Conservation (phyloP, 2,329 filamentous ascomycete genomes). For the Aspergillus arachidicola region DNA sequence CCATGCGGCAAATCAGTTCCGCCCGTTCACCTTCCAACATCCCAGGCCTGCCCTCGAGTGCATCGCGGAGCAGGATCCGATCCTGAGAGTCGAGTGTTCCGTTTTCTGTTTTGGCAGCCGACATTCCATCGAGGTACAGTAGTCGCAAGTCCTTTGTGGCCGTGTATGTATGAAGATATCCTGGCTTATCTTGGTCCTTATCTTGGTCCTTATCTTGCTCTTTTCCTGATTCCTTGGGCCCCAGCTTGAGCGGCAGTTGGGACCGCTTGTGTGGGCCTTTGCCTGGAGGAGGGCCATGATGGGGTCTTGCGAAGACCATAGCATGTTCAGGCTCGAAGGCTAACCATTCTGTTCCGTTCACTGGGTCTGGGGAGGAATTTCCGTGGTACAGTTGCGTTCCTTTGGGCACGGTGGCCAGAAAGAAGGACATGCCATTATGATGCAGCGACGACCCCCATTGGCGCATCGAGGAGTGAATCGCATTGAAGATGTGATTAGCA, state of each 20-base stretch:
- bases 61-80: constrained; percentile 55
- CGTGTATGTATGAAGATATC: constrained; percentile 69
- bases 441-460: constrained; percentile 74
- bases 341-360: constrained; percentile 67
- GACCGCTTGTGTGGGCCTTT: background rate
- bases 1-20: constrained; percentile 57
- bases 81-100: constrained; percentile 73
- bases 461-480: constrained; percentile 70
- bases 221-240: background rate
- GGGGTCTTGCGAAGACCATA: constrained; percentile 59
- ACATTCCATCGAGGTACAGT: constrained; percentile 71
- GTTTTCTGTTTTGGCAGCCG: constrained; percentile 64
- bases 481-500: constrained; percentile 70
- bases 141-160: constrained; percentile 60
- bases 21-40: constrained; percentile 56
- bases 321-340: constrained; percentile 79
- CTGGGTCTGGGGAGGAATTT: constrained; percentile 45
- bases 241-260: background rate
- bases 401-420: constrained; percentile 65
- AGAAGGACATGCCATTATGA: constrained; percentile 76
- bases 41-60: constrained; percentile 12
- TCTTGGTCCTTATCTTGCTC: background rate
- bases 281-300: constrained; percentile 13
- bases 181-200: constrained; percentile 30
- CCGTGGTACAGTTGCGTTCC: constrained; percentile 72